A percentile compares a stretch with the other conserved stretches of the same genome.
These are phyloP conservation scores for Saccharomycopsis selenospora DNA, from an alignment of 805 yeast genomes.

Conservation along the genomic window DNA sequence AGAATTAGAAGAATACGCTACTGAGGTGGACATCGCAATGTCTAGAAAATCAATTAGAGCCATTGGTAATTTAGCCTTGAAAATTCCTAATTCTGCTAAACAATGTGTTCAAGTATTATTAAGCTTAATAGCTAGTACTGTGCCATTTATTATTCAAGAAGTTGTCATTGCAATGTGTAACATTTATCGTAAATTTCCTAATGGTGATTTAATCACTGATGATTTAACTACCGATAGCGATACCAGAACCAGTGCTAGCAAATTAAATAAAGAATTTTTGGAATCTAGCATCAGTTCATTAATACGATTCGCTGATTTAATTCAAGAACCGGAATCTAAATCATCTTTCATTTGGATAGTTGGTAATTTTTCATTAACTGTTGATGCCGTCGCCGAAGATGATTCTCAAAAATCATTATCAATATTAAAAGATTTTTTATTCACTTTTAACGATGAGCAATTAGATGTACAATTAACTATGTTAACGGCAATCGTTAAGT, in stretches of 20 bases:
- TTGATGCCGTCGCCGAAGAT: slow-evolving; percentile 20
- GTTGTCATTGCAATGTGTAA: slow-evolving; percentile 68
- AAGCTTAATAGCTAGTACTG: slow-evolving; percentile 54
- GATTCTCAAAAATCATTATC: slow-evolving; percentile 36
- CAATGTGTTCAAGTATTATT: slow-evolving; percentile 57
- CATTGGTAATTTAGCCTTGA: slow-evolving; percentile 81
- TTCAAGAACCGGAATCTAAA: slow-evolving; percentile 74
- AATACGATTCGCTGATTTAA: slow-evolving; percentile 35
- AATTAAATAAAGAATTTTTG: not conserved
- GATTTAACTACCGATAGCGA: slow-evolving; percentile 30
- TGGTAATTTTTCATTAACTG: slow-evolving; percentile 58
- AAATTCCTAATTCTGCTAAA: slow-evolving; percentile 52
- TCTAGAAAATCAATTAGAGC: slow-evolving; percentile 84
- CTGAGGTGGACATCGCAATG: slow-evolving; percentile 80
- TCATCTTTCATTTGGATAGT: slow-evolving; percentile 77
- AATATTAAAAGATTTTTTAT: slow-evolving; percentile 30
- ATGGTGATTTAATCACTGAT: slow-evolving; percentile 36
- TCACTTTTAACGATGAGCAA: slow-evolving; percentile 53
- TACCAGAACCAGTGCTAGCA: not conserved
- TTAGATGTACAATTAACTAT: slow-evolving; percentile 67
- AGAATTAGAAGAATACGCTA: slow-evolving; percentile 80
- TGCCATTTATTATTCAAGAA: slow-evolving; percentile 74
- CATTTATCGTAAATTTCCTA: slow-evolving; percentile 70
- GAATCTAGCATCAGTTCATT: slow-evolving; percentile 6
- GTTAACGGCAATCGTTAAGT: slow-evolving; percentile 67